Evolutionary conservation across 164 flowering plant genomes (phyloP).

Genomic region (Platanus orientalis): DNA sequence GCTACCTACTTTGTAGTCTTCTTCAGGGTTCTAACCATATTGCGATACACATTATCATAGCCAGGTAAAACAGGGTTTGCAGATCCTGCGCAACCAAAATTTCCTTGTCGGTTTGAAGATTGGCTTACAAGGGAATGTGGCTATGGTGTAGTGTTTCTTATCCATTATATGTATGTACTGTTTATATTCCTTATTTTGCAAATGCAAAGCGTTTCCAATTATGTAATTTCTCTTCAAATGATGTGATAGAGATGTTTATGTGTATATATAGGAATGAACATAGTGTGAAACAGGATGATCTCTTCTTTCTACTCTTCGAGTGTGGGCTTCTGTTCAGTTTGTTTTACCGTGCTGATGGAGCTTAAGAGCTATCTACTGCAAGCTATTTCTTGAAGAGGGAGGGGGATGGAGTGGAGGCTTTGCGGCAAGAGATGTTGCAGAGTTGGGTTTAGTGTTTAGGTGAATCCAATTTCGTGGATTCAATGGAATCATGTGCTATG

Average conservation of each 20-base stretch:
- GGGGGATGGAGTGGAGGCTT: too few species aligned
- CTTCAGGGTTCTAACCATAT: not conserved
- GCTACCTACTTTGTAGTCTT: slow-evolving; percentile 33
- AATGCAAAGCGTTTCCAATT: not conserved
- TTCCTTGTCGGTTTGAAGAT: slow-evolving; percentile 1
- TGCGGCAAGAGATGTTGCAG: too few species aligned
- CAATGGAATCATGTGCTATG: too few species aligned
- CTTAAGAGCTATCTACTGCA: too few species aligned
- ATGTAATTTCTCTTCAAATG: slow-evolving; percentile 8
- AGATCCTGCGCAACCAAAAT: not conserved
- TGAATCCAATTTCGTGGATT: too few species aligned
- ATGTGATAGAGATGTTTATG: slow-evolving; percentile 2
- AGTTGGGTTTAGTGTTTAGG: too few species aligned
- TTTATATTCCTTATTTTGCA: slow-evolving; percentile 2
- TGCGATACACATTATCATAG: not conserved
- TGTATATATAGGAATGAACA: slow-evolving; percentile 7
- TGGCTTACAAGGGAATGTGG: not conserved
- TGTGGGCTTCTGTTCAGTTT: too few species aligned
- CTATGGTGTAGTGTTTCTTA: not conserved
- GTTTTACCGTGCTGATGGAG: too few species aligned
- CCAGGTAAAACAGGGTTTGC: not conserved
- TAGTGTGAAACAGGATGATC: not conserved
- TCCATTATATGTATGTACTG: not conserved
- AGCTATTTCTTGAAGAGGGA: too few species aligned
- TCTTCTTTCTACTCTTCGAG: too few species aligned